Evolutionary conservation across 306 rosid genomes (phyloP).

Genomic region (Prunus campanulata): DNA sequence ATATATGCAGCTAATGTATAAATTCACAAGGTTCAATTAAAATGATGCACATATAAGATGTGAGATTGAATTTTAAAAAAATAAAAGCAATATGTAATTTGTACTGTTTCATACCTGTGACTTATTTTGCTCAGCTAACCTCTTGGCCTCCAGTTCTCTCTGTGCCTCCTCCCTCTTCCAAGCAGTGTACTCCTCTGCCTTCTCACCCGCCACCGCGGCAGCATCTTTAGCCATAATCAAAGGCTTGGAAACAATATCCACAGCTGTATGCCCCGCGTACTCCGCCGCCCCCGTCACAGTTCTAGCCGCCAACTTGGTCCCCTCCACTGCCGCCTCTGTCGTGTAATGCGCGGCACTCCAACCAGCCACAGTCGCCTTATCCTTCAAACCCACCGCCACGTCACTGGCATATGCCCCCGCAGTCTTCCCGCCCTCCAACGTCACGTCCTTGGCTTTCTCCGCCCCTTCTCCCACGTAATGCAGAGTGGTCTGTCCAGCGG

Average conservation of each 20-base stretch:
- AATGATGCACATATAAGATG: too few relatives aligned
- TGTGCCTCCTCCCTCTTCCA: constrained; percentile 69
- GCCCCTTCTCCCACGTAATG: constrained; percentile 24
- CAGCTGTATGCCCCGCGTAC: constrained; percentile 50
- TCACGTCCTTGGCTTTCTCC: constrained; percentile 34
- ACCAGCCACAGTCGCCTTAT: constrained; percentile 49
- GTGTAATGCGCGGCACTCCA: constrained; percentile 69
- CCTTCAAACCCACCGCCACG: constrained; percentile 53
- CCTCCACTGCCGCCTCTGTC: constrained; percentile 53
- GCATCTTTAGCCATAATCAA: constrained; percentile 41
- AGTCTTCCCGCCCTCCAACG: constrained; percentile 36
- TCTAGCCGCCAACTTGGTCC: constrained; percentile 44
- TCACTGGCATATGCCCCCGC: constrained; percentile 38
- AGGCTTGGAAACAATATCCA: constrained; percentile 47
- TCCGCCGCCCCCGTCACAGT: constrained; percentile 49
- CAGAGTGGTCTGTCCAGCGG: constrained; percentile 29
- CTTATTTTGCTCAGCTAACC: not conserved
- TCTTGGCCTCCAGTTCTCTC: constrained; percentile 37
- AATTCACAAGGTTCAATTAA: too few relatives aligned
- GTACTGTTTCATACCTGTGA: not conserved
- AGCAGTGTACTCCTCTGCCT: constrained; percentile 64
- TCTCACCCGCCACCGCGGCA: constrained; percentile 56
- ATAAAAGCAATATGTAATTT: too few relatives aligned
- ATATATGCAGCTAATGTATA: too few relatives aligned
- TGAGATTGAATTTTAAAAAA: too few relatives aligned